Conservation (phyloP, 371 early-diverging fungal genomes). For the Mortierella sp. region DNA sequence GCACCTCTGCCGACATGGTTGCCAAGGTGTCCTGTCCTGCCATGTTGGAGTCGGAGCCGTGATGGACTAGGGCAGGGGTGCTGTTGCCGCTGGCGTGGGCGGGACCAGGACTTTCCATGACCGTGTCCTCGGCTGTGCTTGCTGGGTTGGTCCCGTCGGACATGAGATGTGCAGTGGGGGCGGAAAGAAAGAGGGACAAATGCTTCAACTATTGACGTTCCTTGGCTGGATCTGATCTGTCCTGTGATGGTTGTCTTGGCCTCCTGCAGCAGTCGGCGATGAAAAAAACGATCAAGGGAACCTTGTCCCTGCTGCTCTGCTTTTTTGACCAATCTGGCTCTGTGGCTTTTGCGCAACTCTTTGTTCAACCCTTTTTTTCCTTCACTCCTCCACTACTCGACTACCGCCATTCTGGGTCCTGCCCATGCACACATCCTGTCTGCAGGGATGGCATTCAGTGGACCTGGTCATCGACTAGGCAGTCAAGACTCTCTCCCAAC, state of each 20-base stretch:
- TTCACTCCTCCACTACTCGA: background rate
- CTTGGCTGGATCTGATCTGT: too few species aligned
- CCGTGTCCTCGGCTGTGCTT: conserved; percentile 42
- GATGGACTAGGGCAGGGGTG: conserved; percentile 26
- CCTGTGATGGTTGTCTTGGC: background rate
- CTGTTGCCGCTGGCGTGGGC: conserved; percentile 30
- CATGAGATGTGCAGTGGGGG: conserved; percentile 7
- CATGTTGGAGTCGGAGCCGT: conserved; percentile 24
- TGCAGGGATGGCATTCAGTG: conserved; percentile 40
- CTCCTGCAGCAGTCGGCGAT: too few species aligned
- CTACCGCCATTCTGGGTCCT: background rate
- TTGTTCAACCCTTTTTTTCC: background rate
- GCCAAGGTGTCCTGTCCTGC: conserved; percentile 27
- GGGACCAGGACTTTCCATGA: conserved; percentile 43
- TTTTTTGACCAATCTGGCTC: too few species aligned
- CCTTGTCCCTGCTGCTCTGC: too few species aligned
- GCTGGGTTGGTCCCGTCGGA: conserved; percentile 43
- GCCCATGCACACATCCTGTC: background rate
- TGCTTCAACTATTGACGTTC: too few species aligned
- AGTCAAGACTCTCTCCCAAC: conserved; percentile 3
- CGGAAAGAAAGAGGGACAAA: background rate
- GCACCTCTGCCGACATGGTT: conserved; percentile 1
- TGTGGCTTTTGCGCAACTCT: too few species aligned
- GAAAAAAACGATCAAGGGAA: background rate
- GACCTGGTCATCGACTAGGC: conserved; percentile 37